Percentiles rank a stretch among this genome's conserved stretches.
These are phyloP conservation scores for Mortierella sp. DNA, from an alignment of 371 early-diverging fungal species.

Conservation along the genomic window DNA sequence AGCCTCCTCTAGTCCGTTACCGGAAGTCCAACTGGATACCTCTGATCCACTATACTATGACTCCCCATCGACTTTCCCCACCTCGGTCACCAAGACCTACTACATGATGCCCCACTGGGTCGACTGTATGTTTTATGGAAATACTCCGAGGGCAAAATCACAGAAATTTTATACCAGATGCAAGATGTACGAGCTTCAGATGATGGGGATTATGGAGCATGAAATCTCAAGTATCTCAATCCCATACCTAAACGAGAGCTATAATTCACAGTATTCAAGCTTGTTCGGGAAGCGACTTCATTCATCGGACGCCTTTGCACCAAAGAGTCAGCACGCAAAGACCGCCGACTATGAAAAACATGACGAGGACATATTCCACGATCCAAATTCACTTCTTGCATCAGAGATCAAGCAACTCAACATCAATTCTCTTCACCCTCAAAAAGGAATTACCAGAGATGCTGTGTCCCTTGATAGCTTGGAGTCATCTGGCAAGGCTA, in stretches of 20 bases:
- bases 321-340: constrained; percentile 18
- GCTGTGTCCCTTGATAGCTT: constrained; percentile 27
- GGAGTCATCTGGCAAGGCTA: constrained; percentile 10
- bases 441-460: constrained; percentile 27
- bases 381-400: constrained; percentile 29
- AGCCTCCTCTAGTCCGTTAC: constrained; percentile 21
- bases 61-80: constrained; percentile 44
- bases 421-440: constrained; percentile 7
- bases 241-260: constrained; percentile 61
- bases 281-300: constrained; percentile 33
- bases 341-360: constrained; percentile 62
- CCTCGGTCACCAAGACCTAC: constrained; percentile 58
- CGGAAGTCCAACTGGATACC: constrained; percentile 52
- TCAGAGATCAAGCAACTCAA: constrained; percentile 36
- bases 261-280: constrained; percentile 29
- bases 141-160: constrained; percentile 62
- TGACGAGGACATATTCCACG: constrained; percentile 61
- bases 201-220: constrained; percentile 82
- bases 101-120: constrained; percentile 94
- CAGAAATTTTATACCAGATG: constrained; percentile 75
- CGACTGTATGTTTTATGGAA: constrained; percentile 88
- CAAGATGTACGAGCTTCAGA: constrained; percentile 87
- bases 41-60: constrained; percentile 70
- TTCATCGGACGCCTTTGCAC: constrained; percentile 32
- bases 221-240: constrained; percentile 68